phyloP scores from a whole-genome alignment of 805 yeast genomes.

The Millerago galiae region DNA sequence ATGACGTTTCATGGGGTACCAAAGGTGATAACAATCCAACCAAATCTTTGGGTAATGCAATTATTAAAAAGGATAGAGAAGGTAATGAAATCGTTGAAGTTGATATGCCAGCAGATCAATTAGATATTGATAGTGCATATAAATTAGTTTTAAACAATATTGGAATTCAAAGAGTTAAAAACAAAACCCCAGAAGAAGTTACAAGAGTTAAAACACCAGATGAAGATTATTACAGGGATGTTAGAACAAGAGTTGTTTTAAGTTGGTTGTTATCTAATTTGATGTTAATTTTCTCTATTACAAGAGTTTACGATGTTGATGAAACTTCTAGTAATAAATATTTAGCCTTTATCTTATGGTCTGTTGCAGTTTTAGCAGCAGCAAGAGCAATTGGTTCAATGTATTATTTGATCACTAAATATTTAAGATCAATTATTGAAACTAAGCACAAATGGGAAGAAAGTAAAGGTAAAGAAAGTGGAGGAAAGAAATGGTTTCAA shows the following conservation, averaged over 20 bases:
- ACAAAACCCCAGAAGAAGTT: conserved; percentile 39
- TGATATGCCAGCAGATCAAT: conserved; percentile 62
- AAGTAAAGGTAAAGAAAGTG: conserved; percentile 1
- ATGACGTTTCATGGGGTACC: conserved; percentile 99
- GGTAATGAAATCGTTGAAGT: conserved; percentile 77
- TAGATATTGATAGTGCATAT: conserved; percentile 78
- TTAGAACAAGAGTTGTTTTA: conserved; percentile 92
- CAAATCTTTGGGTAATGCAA: conserved; percentile 67
- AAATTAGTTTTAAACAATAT: conserved; percentile 68
- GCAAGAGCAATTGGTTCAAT: conserved; percentile 81
- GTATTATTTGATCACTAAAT: conserved; percentile 48
- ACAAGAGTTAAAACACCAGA: conserved; percentile 33
- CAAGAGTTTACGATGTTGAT: conserved; percentile 71
- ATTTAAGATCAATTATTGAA: conserved; percentile 33
- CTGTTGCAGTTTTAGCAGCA: conserved; percentile 78
- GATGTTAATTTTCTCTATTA: conserved; percentile 77
- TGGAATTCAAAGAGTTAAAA: conserved; percentile 61
- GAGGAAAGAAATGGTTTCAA: neutral
- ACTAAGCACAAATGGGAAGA: conserved; percentile 33
- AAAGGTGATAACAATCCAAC: conserved; percentile 83
- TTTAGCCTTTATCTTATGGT: conserved; percentile 81
- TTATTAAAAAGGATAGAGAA: conserved; percentile 60
- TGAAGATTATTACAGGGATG: conserved; percentile 90
- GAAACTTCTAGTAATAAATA: conserved; percentile 66
- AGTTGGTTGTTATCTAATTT: conserved; percentile 86